phyloP scores from a whole-genome alignment of 192 early-diverging fungal species.

The Phycomyces nitens region DNA sequence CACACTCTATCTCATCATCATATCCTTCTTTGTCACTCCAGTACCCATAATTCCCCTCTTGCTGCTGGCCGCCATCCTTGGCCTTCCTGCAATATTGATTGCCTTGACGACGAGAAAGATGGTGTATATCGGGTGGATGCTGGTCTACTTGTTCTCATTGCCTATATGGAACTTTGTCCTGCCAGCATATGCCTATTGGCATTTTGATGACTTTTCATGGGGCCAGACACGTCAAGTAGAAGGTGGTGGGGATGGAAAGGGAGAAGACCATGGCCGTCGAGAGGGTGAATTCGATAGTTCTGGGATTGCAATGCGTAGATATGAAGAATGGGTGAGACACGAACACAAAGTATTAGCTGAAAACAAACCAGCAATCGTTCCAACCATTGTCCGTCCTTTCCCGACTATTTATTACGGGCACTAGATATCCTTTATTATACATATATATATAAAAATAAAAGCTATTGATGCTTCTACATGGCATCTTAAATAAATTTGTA shows the following conservation, averaged over 20 bases:
- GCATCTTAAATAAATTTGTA: too few relatives aligned
- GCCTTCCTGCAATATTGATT: slow-evolving; percentile 88
- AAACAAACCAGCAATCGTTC: not conserved
- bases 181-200: slow-evolving; percentile 82
- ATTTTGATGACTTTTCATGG: slow-evolving; percentile 89
- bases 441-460: too few relatives aligned
- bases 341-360: slow-evolving; percentile 20
- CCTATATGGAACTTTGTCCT: slow-evolving; percentile 81
- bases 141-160: slow-evolving; percentile 46
- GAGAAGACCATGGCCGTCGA: slow-evolving; percentile 57
- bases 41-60: slow-evolving; percentile 63
- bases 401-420: slow-evolving; percentile 29
- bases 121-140: slow-evolving; percentile 91
- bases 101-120: slow-evolving; percentile 80
- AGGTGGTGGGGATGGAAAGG: slow-evolving; percentile 48
- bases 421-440: not conserved
- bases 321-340: slow-evolving; percentile 59
- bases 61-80: slow-evolving; percentile 77
- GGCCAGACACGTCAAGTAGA: slow-evolving; percentile 73
- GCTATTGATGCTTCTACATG: too few relatives aligned
- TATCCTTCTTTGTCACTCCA: slow-evolving; percentile 64
- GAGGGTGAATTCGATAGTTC: slow-evolving; percentile 76
- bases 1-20: slow-evolving; percentile 77
- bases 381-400: slow-evolving; percentile 15
- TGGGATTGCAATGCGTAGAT: slow-evolving; percentile 70